A percentile compares a stretch with the other conserved stretches of the same genome.
Conservation (phyloP, 257 asterid species). For the Solanum arcanum region DNA sequence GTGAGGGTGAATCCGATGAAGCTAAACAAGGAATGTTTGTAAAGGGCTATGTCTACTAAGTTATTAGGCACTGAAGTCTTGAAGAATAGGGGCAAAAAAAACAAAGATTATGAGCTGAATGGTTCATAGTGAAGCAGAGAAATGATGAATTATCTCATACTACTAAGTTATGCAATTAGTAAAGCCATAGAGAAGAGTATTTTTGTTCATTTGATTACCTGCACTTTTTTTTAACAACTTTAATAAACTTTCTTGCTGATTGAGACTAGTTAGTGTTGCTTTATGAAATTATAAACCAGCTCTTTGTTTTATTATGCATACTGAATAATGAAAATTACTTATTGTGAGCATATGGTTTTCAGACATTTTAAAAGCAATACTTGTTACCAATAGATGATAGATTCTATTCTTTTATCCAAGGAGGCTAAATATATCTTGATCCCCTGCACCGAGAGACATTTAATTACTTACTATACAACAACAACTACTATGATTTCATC, state of each 20-base stretch:
- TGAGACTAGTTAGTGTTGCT: neutral
- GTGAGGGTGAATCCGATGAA: conserved; percentile 69
- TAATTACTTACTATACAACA: neutral
- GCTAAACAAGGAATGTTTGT: conserved; percentile 71
- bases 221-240: neutral
- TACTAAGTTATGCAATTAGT: neutral
- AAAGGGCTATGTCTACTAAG: conserved; percentile 58
- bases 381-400: neutral
- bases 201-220: conserved; percentile 8
- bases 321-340: neutral
- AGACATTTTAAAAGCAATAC: neutral
- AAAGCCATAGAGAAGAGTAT: conserved; percentile 7
- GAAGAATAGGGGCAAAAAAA: neutral
- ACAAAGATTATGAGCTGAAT: neutral
- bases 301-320: neutral
- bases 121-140: conserved; percentile 3
- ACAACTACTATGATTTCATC: neutral
- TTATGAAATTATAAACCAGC: neutral
- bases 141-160: neutral
- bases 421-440: neutral
- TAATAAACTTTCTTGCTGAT: neutral
- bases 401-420: neutral
- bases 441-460: neutral
- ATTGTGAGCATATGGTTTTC: neutral
- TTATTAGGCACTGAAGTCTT: neutral